Evolutionary conservation across 2,329 filamentous ascomycete species (phyloP), one percentile per base, ranked within the genome.

Genomic region (Bipolaris sorokiniana): DNA sequence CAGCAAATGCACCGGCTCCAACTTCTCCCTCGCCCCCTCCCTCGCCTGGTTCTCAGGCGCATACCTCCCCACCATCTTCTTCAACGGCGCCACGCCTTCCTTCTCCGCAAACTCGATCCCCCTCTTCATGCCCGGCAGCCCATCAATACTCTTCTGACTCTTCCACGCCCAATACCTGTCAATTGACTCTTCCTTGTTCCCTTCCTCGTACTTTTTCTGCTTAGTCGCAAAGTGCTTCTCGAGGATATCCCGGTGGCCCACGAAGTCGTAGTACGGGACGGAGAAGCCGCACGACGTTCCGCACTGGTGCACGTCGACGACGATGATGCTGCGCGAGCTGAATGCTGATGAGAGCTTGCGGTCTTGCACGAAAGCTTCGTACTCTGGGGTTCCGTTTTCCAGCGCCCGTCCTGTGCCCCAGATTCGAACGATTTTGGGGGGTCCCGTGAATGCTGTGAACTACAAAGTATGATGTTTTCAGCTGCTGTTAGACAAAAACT

Each of bases 141-240:
- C 79, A 59, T 81, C 79, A 23, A 81, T 76, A 33, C 73, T 77
- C 54, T 72, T 69, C 16, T 78, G 74, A 33, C 74, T 77, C 64
- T 81, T 81, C 51, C 67, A 78, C 4, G 78, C 78, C 79, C 79
- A 81, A 56, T 81, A 80, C 28, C 65, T 60, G 20, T 79, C 77
- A 72, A 80, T 79, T 9, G 68, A 71, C 61, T 80, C 77, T 34
- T 75, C 70, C 38, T 67, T 66, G 36, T 79, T 71, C 1, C 78
- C 78, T 0, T 52, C 64, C 9, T 66, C 56, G 42, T 68, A 77
- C 41, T 73, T 74, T 42, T 61, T 65, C 6, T 77, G 67, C 54
- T 77, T 77, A 56, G 78, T 78, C 55, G 69, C 70, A 47, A 79
- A 80, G 42, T 72, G 66, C 20, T 80, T 75, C 48, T 81, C 77